Base-by-base conservation (phyloP, 441 rosid species). In the Breynia disticha region DNA sequence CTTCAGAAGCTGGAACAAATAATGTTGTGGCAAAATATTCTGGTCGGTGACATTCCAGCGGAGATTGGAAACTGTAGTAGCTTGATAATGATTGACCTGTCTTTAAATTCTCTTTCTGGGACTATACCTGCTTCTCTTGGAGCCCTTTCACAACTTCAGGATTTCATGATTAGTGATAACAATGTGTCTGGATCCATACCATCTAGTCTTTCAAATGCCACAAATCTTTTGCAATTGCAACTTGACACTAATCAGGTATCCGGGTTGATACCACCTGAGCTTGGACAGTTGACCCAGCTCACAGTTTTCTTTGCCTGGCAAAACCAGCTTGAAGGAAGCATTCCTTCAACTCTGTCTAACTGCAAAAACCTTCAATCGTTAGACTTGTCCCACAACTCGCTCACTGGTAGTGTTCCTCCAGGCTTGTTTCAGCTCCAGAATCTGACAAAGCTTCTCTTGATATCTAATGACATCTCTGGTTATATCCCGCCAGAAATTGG, bases 281-380 rank as follows among this genome's bases (percentile, higher is more conserved):
- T 88, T 4, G 96, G 96, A 13, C 54, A 28, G 75, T 66, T 93
- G 57, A 65, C 86, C 19, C 71, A 66, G 76, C 86, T 93, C 24
- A 73, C 61, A 11, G 81, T 93, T 68, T 86, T 93, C 72, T 78
- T 86, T 20, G 95, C 91, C 21, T 93, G 98, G 98, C 76, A 82
- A 56, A 93, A 93, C 74, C 88, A 82, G 79, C 89, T 93, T 19
- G 97, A 88, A 72, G 98, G 98, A 64, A 86, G 91, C 70, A 86
- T 93, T 49, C 95, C 98, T 62, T 60, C 84, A 9, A 72, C 68
- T 59, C 70, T 93, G 77, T 80, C 86, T 19, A 69, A 65, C 2
- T 88, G 91, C 64, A 66, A 50, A n/a, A 66, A 60, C 70, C 97
- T 93, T 24, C 95, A 88, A 62, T 86, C 90, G 16, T 63, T 91